Conservation (phyloP, 257 asterid species). For the Solanum habrochaites region DNA sequence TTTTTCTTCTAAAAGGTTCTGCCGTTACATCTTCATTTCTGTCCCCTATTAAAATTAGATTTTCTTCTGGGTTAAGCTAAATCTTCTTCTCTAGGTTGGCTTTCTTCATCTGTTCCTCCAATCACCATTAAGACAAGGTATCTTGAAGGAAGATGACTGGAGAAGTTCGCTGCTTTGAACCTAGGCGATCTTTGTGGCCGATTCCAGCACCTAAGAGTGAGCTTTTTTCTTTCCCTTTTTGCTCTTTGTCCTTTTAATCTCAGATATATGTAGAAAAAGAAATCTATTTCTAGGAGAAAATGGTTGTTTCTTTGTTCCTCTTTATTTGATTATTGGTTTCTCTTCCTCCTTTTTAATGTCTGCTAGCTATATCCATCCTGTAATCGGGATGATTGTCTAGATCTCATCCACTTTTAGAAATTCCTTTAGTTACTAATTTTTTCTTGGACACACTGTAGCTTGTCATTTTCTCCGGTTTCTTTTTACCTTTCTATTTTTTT, state of each 20-base stretch:
- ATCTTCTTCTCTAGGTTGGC: neutral
- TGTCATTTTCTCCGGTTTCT: neutral
- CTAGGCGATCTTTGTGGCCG: neutral
- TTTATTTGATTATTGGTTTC: neutral
- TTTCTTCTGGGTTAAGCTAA: neutral
- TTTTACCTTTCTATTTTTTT: neutral
- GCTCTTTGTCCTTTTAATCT: neutral
- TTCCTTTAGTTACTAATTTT: neutral
- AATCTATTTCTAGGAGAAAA: neutral
- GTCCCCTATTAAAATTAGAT: neutral
- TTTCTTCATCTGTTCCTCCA: neutral
- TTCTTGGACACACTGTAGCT: neutral
- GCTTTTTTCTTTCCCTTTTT: neutral
- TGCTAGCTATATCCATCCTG: neutral
- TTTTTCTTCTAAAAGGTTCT: neutral
- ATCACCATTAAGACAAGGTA: neutral
- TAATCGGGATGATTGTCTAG: neutral
- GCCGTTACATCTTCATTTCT: neutral
- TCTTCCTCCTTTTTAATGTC: neutral
- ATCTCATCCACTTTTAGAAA: neutral
- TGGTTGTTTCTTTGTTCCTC: neutral
- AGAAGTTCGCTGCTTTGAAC: slow-evolving; percentile 1
- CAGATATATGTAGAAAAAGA: neutral
- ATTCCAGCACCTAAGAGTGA: neutral
- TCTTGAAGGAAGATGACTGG: neutral